Percentiles rank a stretch among this genome's conserved stretches.
Conservation (phyloP, 1,139 yeast species). For the Blastobotrys aristatus region DNA sequence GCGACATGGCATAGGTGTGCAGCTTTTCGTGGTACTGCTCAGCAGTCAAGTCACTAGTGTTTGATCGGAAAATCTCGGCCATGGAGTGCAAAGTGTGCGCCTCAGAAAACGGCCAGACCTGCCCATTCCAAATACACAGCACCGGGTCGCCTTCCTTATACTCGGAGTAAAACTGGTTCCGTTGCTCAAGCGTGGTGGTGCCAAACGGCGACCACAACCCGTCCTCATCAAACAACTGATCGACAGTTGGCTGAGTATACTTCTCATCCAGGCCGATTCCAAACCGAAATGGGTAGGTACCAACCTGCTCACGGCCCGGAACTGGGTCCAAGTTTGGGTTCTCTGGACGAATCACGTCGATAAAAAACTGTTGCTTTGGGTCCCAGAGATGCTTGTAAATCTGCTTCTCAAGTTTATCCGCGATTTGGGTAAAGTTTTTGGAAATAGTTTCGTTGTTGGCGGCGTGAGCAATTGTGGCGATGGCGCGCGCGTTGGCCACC, state of each 20-base stretch:
- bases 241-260: background rate
- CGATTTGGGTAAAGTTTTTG: background rate
- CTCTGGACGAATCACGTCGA: background rate
- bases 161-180: background rate
- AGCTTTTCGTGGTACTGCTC: background rate
- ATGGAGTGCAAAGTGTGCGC: slow-evolving; percentile 1
- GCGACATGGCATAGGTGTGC: background rate
- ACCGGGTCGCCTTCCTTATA: background rate
- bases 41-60: background rate
- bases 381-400: slow-evolving; percentile 1
- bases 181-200: slow-evolving; percentile 1
- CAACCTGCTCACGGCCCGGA: slow-evolving; percentile 2
- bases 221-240: background rate
- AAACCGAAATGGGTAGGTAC: slow-evolving; percentile 1
- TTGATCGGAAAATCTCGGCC: background rate
- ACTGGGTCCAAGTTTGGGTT: slow-evolving; percentile 2
- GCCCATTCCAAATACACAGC: slow-evolving; percentile 1
- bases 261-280: background rate
- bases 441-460: background rate
- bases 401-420: background rate
- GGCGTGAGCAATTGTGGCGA: background rate
- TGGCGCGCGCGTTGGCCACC: slow-evolving; percentile 8
- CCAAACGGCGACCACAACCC: slow-evolving; percentile 1
- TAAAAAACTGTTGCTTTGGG: background rate
- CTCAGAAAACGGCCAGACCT: background rate